Base-by-base conservation (phyloP, 371 early-diverging fungal genomes). In the Mucor sp. region DNA sequence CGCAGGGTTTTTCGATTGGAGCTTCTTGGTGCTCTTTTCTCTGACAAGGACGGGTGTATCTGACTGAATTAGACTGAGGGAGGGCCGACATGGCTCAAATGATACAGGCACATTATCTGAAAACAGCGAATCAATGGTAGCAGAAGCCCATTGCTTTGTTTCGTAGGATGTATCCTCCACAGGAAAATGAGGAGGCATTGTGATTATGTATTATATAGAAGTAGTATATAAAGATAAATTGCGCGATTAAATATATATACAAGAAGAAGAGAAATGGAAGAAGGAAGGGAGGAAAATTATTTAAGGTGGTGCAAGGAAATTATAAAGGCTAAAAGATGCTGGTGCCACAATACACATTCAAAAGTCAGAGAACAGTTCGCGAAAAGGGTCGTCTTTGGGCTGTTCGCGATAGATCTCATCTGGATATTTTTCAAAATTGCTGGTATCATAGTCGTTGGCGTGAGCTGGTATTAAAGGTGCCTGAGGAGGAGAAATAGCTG, bases 351-450 rank as follows among this genome's bases (percentile, higher is more conserved):
- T 27, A 25, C 23, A 27, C 53, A 19, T 9, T 78, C 74, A 81
- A 71, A 84, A 84, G 61, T 74, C 75, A 61, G 71, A 63, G 70
- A 84, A 84, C 9, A 84, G 58, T 37, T 78, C 77, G 23, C 76
- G 69, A 62, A 69, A 82, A 39, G 84, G 82, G 69, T 83, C 80
- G 35, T 71, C 78, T 43, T 77, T 66, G 11, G 79, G 71, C 58
- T 71, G 71, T 55, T 74, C 71, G n/a, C 64, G 63, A 21, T 50
- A 39, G 21, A 62, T 83, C 74, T 67, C 87, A 70, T 78, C 87
- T 79, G 77, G 76, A 68, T 81, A 89, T 65, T 86, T 85, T 78
- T 90, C 90, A 82, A 90, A 90, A 64, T 90, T 90, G 55, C 85
- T 82, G 11, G 90, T 90, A 63, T 90, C 90, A 43, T 86, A 84